Evolutionary conservation across 1,284 basidiomycete genomes (phyloP).

Genomic region (Tilletia horrida): DNA sequence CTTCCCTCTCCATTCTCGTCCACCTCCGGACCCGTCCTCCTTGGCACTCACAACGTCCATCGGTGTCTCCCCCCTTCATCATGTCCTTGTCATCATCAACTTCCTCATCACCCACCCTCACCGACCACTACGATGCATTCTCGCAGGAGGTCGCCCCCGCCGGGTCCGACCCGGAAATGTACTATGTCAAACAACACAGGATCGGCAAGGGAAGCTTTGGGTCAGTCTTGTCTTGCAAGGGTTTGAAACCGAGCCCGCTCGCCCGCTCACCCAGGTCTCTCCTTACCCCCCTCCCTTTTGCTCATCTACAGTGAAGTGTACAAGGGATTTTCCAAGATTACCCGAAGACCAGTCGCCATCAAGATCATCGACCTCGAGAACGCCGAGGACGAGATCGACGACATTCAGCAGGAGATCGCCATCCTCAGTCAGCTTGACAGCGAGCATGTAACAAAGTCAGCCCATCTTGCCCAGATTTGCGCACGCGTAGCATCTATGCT

Average conservation of each 20-base stretch:
- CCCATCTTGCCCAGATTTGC: neutral
- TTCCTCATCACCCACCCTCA: conserved; percentile 10
- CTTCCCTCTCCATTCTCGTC: neutral
- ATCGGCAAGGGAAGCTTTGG: conserved; percentile 61
- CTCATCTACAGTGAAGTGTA: conserved; percentile 44
- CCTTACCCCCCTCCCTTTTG: neutral
- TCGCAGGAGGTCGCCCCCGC: conserved; percentile 16
- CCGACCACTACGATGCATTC: neutral
- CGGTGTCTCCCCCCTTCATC: neutral
- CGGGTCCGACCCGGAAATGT: conserved; percentile 75
- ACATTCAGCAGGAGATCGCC: conserved; percentile 98
- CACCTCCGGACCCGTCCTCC: too few species aligned
- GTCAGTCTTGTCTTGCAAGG: conserved; percentile 26
- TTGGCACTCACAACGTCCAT: too few species aligned
- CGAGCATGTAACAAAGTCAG: conserved; percentile 81
- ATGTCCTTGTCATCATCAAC: conserved; percentile 6
- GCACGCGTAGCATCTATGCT: neutral
- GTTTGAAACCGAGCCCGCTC: neutral
- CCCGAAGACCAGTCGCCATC: conserved; percentile 60
- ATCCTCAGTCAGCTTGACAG: conserved; percentile 97
- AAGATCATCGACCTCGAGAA: conserved; percentile 99
- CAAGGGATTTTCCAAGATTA: conserved; percentile 46
- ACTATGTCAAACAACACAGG: conserved; percentile 92
- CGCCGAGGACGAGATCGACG: conserved; percentile 98
- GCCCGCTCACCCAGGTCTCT: neutral